Evolutionary conservation across 139 green algal genomes (phyloP), one percentile per base, ranked within the genome.

Genomic region (Penium margaritaceum): DNA sequence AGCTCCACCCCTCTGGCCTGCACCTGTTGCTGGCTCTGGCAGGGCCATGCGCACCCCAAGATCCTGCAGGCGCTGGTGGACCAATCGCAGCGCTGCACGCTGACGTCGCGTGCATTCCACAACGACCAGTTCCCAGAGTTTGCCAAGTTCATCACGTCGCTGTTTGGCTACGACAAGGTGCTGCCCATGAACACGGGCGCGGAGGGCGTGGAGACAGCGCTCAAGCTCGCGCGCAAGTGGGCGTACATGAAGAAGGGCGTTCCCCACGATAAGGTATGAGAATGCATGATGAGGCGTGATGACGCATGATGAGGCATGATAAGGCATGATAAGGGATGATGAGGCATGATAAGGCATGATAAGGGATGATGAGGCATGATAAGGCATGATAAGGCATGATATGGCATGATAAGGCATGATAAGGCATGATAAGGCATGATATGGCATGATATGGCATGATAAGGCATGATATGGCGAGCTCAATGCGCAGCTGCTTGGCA

Each of bases 161-260:
- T 84, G 55, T 66, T 85, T 54, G 80, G 80, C 24, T 86, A 77
- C 67, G 80, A 85, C n/a, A 82, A 80, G 75, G 36, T 82, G 75
- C 75, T 82, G 39, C 75, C 75, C 34, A 82, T 82, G 75, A 82
- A 98, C 86, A 99, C 90, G 9, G 94, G 94, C 32, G 94, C 97
- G 41, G 94, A 98, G 87, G 94, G 86, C 5, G 91, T 95, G 1
- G 94, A 98, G 76, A 97, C 92, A 0, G 94, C 94, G 21, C 77
- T 96, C 77, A 98, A 98, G 85, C 87, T 98, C 29, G 92, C 92
- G 9, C 85, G 92, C 81, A 87, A 88, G 5, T 97, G 91, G 91
- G 93, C 87, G 6, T 98, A 98, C 65, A 86, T 95, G 53, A 92
- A 96, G 6, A 98, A 98, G 87, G 90, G 89, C 2, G 89, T 98